Evolutionary conservation across 495 filamentous ascomycete genomes (phyloP).

Genomic region (Physcia stellaris): DNA sequence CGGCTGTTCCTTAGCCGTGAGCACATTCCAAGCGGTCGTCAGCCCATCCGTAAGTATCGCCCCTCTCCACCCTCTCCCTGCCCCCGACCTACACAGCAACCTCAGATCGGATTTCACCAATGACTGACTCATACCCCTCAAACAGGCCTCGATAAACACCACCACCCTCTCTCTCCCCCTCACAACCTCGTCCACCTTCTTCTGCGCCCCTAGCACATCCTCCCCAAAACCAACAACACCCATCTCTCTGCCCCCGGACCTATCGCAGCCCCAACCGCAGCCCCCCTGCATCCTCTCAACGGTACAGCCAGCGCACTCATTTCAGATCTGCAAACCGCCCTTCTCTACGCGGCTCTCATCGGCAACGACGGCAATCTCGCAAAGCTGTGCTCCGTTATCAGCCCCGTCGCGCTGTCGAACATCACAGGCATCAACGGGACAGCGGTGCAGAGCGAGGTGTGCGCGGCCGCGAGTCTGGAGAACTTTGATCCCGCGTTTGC

Average conservation of each 20-base stretch:
- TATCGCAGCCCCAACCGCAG: not conserved
- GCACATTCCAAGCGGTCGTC: conserved; percentile 1
- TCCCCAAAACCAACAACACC: not conserved
- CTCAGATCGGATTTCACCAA: not conserved
- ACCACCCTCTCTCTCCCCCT: not conserved
- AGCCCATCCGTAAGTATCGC: not conserved
- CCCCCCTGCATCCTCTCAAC: conserved; percentile 1
- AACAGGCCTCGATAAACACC: conserved; percentile 1
- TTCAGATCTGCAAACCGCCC: conserved; percentile 6
- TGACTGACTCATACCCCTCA: not conserved
- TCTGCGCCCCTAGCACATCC: conserved; percentile 1
- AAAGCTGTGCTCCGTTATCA: conserved; percentile 11
- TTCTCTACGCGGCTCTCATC: conserved; percentile 9
- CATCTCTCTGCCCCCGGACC: not conserved
- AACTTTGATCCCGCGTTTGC: not conserved
- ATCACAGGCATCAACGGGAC: conserved; percentile 9
- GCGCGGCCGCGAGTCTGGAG: conserved; percentile 1
- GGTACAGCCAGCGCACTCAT: conserved; percentile 4
- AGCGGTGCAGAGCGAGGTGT: conserved; percentile 8
- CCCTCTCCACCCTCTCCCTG: not conserved
- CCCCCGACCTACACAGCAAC: not conserved
- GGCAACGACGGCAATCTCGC: conserved; percentile 5
- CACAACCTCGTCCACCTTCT: not conserved
- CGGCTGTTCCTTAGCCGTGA: conserved; percentile 5
- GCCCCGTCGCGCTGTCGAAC: conserved; percentile 5